Evolutionary conservation across 106 monocot genomes (phyloP), one percentile per base, ranked within the genome.

Genomic region (Vanilla planifolia): DNA sequence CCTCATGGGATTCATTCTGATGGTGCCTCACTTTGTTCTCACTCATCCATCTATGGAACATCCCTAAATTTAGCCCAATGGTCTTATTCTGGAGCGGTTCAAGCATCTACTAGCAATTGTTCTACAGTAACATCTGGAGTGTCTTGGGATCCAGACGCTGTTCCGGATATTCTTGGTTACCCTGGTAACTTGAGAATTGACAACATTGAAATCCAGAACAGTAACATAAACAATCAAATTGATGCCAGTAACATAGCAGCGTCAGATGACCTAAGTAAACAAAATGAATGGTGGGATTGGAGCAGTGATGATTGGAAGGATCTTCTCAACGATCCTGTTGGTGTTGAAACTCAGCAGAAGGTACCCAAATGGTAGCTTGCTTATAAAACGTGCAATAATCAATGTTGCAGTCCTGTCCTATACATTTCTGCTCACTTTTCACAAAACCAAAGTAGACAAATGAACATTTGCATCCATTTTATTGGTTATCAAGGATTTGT

Each of bases 281-380:
- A 72, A 81, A 62, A 68, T 48, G 76, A 77, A 15, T 77, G 75
- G 72, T 77, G 74, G 63, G 78, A 68, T 56, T 48, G 72, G 22
- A 56, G 59, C 24, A 60, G 34, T 57, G 80, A 62, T 17, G 79
- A 80, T 52, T 75, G 70, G 75, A 75, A 66, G 46, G 68, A 77
- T 16, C 59, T 81, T 61, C 26, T 73, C 23, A 62, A 64, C 45
- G 69, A 77, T 17, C 13, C 76, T 55, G 34, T 13, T 74, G 37
- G 48, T 48, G 41, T 28, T 48, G 80, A 75, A 36, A 43, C 57
- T 62, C 75, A 75, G 47, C 63, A 44, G 13, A 52, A 80, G 80
- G 80, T 80, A 69, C 50, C 30, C n/a, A n/a, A n/a, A n/a, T n/a
- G n/a, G n/a, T 59, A 5, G 10, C 50, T 47, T 53, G 32, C 21